A percentile compares a stretch with the other conserved stretches of the same genome.
Evolutionary conservation across 805 yeast genomes (phyloP).

Genomic region (Pichia manshurica): DNA sequence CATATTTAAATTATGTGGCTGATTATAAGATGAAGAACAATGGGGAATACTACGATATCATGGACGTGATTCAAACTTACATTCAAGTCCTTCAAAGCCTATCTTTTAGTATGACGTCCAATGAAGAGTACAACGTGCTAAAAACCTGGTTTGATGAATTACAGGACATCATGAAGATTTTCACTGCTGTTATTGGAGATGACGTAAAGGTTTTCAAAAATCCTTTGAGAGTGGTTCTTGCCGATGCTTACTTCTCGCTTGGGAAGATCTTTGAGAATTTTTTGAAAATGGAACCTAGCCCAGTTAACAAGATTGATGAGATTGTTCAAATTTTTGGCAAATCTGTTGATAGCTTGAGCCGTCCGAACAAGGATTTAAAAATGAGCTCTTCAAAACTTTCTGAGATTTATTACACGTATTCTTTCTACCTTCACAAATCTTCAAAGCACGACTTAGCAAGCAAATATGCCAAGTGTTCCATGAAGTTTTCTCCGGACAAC

Average conservation of each 20-base stretch:
- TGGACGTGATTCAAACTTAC: conserved; percentile 26
- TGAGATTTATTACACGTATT: conserved; percentile 38
- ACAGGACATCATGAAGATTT: conserved; percentile 8
- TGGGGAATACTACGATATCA: conserved; percentile 33
- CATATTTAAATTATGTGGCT: conserved; percentile 37
- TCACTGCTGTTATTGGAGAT: conserved; percentile 9
- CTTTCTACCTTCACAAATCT: conserved; percentile 41
- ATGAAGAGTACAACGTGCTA: conserved; percentile 16
- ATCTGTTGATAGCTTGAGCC: conserved; percentile 13
- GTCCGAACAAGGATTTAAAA: conserved; percentile 4
- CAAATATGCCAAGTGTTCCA: conserved; percentile 40
- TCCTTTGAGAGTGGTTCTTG: conserved; percentile 19
- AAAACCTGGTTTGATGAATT: conserved; percentile 18
- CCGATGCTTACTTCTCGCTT: conserved; percentile 20
- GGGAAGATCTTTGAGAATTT: conserved; percentile 22
- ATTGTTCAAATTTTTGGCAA: conserved; percentile 8
- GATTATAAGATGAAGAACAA: conserved; percentile 33
- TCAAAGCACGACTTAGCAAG: conserved; percentile 39
- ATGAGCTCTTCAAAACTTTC: conserved; percentile 7
- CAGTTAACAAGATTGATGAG: conserved; percentile 3
- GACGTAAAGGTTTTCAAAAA: conserved; percentile 18
- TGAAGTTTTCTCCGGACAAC: conserved; percentile 48
- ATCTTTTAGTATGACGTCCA: conserved; percentile 7
- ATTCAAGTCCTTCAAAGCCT: conserved; percentile 16
- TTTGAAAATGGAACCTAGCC: conserved; percentile 5